Base-by-base conservation (phyloP, 176 grass and related monocot genomes). In the Triticum urartu region DNA sequence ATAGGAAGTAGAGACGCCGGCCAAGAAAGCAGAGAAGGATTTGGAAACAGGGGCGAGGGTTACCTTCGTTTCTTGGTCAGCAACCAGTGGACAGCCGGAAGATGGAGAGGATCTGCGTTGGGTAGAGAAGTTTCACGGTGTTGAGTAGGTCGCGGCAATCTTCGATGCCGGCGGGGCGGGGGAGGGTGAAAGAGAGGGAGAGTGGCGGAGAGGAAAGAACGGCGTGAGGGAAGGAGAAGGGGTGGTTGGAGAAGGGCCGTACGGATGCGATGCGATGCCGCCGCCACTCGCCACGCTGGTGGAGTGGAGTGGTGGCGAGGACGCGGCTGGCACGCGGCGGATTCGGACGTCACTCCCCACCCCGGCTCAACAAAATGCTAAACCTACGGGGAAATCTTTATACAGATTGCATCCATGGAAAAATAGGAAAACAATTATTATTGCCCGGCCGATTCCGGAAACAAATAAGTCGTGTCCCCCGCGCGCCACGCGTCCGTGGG, bases 291-390 rank as follows among this genome's bases (percentile, higher is more conserved):
- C 28, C 79, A 54, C 47, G 47, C 47, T 71, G 81, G 50, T 38
- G 40, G 0, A 3, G 40, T 42, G 64, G 36, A 28, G 71, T 52
- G 40, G 58, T 0, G 48, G 48, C 48, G 48, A 64, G 60, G 74
- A 82, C 85, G 38, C 80, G 80, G 35, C 7, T 8, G 80, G 60
- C 81, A 63, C 43, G 54, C 14, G 65, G 69, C 47, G 83, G 64
- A 84, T 77, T 87, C 78, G 79, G 78, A 45, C 48, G 83, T 78
- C 86, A 93, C 66, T 82, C 78, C 85, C 62, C 54, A 58, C 52
- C 17, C 20, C 26, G 26, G 1, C 26, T 1, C 25, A 25, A 25
- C 6, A 20, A 58, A 21, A 21, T 58, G 54, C 15, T 21, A 52
- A 17, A 52, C 48, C 48, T 52, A 17, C 48, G 14, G 48, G 48